Evolutionary conservation across 164 flowering plant species (phyloP), one percentile per base, ranked within the genome.

Genomic region (Saururus chinensis): DNA sequence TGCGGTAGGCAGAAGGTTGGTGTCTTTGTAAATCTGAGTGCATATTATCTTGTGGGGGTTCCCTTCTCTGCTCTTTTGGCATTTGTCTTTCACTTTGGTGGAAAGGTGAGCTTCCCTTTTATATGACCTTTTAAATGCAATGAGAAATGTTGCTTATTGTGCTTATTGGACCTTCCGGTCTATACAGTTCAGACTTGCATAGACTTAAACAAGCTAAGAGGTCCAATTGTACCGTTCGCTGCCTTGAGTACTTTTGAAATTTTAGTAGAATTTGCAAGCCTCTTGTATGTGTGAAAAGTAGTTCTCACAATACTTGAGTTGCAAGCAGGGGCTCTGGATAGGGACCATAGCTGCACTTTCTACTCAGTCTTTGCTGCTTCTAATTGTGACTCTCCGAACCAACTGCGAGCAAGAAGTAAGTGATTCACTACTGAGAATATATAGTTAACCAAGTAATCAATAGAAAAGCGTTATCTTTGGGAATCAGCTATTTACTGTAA

Each of bases 1-100:
- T 86, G 96, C 68, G 92, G 96, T 19, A 80, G 84, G 87, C 92
- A 88, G 72, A 86, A 81, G 71, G 73, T 84, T n/a, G 88, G 96
- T 7, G 88, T 87, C 19, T 77, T 42, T 42, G 65, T 88, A 24
- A 86, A 86, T 66, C 81, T 84, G 7, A 89, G 85, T 57, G 73
- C 89, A 9, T 83, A 79, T 70, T 86, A 82, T 62, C 57, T 88
- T n/a, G 81, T 84, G 9, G 96, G 92, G 22, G 65, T 88, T 74
- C 92, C 92, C 51, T 65, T 42, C 20, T 75, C 81, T 42, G 30
- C 79, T 59, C 19, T 83, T 22, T 70, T 86, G 2, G 82, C 88
- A 51, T 88, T 88, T 67, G 74, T 77, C 14, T 49, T 81, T 11
- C 78, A 81, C 64, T 11, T 79, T 23, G 88, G 86, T 19, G 96